These are phyloP conservation scores for Dothistroma pini DNA, from an alignment of 2,329 filamentous ascomycete species.

Conservation along the genomic window DNA sequence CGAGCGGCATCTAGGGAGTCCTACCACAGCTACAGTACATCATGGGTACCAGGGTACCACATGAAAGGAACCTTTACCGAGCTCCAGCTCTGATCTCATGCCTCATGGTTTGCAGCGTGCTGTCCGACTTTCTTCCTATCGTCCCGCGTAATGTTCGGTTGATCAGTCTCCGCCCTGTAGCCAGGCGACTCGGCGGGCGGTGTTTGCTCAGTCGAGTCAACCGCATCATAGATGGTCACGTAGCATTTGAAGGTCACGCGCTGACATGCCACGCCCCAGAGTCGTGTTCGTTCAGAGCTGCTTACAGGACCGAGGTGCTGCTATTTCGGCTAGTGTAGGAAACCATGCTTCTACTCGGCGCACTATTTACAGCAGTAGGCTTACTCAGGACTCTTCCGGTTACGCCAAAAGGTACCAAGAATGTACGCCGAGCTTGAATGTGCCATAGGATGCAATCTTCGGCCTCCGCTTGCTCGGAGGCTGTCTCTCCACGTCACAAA, in stretches of 20 bases:
- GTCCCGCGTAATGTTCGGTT: slow-evolving; percentile 2
- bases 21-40: too few species aligned
- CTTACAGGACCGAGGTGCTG: not conserved
- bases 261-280: not conserved
- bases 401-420: not conserved
- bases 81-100: slow-evolving; percentile 8
- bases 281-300: not conserved
- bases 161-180: slow-evolving; percentile 5
- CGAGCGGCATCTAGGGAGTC: slow-evolving; percentile 3
- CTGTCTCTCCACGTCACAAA: not conserved
- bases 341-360: not conserved
- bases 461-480: not conserved
- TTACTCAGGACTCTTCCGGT: not conserved
- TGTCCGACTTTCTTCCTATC: slow-evolving; percentile 6
- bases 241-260: not conserved
- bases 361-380: not conserved
- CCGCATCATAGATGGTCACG: not conserved
- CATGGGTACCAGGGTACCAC: not conserved
- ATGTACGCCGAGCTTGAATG: not conserved
- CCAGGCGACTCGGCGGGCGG: not conserved
- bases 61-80: not conserved
- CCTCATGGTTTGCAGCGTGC: not conserved
- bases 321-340: not conserved
- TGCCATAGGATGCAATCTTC: not conserved
- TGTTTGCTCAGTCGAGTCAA: not conserved